phyloP scores from a whole-genome alignment of 2,329 filamentous ascomycete genomes.

The Diaporthe sp. region DNA sequence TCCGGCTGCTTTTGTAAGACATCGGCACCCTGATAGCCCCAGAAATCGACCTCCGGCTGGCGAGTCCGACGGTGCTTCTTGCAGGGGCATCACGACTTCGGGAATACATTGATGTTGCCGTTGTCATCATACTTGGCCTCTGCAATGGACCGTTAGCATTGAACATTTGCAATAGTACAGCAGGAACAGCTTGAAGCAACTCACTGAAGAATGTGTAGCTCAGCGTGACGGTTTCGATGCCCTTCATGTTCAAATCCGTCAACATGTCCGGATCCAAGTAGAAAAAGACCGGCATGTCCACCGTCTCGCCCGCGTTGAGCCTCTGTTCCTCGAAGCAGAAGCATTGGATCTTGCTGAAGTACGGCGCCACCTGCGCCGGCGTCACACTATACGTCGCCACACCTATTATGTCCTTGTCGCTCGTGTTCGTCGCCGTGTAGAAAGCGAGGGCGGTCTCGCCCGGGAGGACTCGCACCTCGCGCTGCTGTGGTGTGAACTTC shows the following conservation, averaged over 20 bases:
- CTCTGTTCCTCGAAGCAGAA: constrained; percentile 99
- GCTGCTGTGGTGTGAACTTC: constrained; percentile 97
- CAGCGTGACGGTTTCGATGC: constrained; percentile 93
- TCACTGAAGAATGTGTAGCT: constrained; percentile 99
- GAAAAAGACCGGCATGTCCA: constrained; percentile 99
- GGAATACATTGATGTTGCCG: constrained; percentile 69
- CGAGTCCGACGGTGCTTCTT: neutral
- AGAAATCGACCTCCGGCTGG: neutral
- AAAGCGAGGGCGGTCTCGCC: constrained; percentile 98
- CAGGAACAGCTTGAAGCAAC: constrained; percentile 51
- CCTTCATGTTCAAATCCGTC: constrained; percentile 91
- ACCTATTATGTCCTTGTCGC: constrained; percentile 93
- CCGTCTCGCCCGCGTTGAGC: constrained; percentile 92
- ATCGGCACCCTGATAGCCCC: neutral
- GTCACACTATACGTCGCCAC: constrained; percentile 98
- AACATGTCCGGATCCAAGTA: constrained; percentile 97
- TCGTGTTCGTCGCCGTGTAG: constrained; percentile 95
- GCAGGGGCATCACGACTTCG: constrained; percentile 39
- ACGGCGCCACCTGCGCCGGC: constrained; percentile 93
- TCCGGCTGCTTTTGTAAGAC: neutral
- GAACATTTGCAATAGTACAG: neutral
- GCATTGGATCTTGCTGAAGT: constrained; percentile 99
- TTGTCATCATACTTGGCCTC: constrained; percentile 89
- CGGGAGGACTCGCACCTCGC: constrained; percentile 93
- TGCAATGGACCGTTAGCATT: constrained; percentile 58